phyloP scores from a whole-genome alignment of 208 protist genomes.

The Naegleria fowleri region DNA sequence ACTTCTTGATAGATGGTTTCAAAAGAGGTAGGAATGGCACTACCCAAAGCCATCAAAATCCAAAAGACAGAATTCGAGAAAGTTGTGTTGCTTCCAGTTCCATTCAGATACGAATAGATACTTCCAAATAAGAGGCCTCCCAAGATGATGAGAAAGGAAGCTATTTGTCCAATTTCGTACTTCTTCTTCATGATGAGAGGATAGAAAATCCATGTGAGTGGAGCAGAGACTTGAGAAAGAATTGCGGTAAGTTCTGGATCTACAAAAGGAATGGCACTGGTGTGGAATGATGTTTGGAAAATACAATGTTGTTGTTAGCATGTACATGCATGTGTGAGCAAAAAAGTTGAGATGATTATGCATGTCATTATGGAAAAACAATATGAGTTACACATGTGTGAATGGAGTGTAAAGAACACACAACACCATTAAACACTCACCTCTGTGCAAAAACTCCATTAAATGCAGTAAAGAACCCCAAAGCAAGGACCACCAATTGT shows the following conservation, averaged over 20 bases:
- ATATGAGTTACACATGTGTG: no score
- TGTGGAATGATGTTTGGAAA: no score
- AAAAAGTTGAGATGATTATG: no score
- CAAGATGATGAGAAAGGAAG: not conserved
- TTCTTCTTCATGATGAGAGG: not conserved
- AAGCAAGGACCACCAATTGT: not conserved
- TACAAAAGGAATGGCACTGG: not conserved
- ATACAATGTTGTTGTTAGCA: no score
- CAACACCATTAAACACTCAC: no score
- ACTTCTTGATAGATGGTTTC: slow-evolving; percentile 5
- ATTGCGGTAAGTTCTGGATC: not conserved
- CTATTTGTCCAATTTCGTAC: not conserved
- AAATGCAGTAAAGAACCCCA: not conserved
- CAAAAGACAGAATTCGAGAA: not conserved
- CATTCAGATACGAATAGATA: not conserved
- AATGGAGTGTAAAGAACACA: no score
- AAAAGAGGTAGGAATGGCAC: not conserved
- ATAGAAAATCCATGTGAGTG: not conserved
- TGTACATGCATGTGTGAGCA: no score
- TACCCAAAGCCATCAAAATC: not conserved
- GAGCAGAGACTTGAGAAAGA: not conserved
- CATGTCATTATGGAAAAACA: no score
- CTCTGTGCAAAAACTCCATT: not conserved
- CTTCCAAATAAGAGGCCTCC: not conserved
- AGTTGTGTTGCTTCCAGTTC: not conserved